These are phyloP conservation scores for Lichina pygmaea DNA, from an alignment of 495 filamentous ascomycete genomes.

Conservation along the genomic window DNA sequence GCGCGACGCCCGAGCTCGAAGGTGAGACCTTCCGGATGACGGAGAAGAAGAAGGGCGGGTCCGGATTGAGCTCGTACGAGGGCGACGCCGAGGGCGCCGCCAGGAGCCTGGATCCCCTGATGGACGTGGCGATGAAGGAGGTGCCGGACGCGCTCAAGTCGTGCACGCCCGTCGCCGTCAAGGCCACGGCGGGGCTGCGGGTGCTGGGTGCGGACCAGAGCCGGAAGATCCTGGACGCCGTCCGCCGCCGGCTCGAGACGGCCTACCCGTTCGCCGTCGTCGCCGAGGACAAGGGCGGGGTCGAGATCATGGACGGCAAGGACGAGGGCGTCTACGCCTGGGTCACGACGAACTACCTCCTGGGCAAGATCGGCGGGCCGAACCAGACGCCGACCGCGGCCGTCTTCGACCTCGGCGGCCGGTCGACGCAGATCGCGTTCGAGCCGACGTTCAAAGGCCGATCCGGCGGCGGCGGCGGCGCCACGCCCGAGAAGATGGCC, in stretches of 20 bases:
- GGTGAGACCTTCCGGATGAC: constrained; percentile 79
- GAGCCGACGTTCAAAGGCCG: constrained; percentile 68
- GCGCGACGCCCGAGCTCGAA: constrained; percentile 80
- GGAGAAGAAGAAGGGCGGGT: constrained; percentile 42
- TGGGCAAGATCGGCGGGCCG: constrained; percentile 86
- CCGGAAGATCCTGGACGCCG: constrained; percentile 59
- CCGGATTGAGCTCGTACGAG: constrained; percentile 68
- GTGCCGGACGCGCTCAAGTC: constrained; percentile 68
- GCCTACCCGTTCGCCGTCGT: constrained; percentile 86
- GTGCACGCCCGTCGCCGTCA: constrained; percentile 81
- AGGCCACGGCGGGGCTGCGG: constrained; percentile 83
- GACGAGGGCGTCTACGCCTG: constrained; percentile 97
- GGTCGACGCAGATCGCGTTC: constrained; percentile 95
- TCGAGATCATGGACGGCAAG: constrained; percentile 86
- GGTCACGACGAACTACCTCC: constrained; percentile 95
- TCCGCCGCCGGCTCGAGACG: constrained; percentile 61
- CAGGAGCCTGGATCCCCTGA: constrained; percentile 60
- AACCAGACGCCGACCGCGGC: constrained; percentile 78
- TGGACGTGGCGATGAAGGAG: constrained; percentile 56
- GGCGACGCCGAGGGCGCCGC: constrained; percentile 68
- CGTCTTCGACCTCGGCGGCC: constrained; percentile 86
- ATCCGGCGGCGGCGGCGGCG: constrained; percentile 28
- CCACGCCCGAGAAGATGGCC: constrained; percentile 67
- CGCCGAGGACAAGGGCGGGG: constrained; percentile 53
- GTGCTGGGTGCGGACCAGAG: constrained; percentile 62